phyloP scores from a whole-genome alignment of 75 land plant genomes.

The Pseudotsuga menziesii region DNA sequence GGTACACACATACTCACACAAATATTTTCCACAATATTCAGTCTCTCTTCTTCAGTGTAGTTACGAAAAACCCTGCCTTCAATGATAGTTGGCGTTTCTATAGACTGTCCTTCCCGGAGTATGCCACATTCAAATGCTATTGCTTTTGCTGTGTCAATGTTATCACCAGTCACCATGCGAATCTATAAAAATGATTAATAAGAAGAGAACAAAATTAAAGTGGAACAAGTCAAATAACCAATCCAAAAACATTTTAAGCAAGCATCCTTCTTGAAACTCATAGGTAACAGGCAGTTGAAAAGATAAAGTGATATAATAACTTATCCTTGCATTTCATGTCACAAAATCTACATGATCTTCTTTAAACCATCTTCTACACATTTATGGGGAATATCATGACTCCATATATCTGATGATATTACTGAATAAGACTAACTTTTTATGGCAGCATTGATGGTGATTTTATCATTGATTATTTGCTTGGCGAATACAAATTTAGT shows the following conservation, averaged over 20 bases:
- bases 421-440: too few species aligned
- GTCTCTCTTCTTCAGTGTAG: constrained; percentile 40
- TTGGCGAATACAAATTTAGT: too few species aligned
- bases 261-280: too few species aligned
- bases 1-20: constrained; percentile 23
- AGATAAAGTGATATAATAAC: too few species aligned
- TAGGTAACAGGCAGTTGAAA: too few species aligned
- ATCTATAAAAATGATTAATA: constrained; percentile 41
- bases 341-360: too few species aligned
- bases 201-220: neutral
- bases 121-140: constrained; percentile 95
- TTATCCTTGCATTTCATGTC: too few species aligned
- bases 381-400: too few species aligned
- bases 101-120: constrained; percentile 29
- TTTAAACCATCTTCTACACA: too few species aligned
- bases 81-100: constrained; percentile 37
- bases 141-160: constrained; percentile 88
- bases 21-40: constrained; percentile 38
- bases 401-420: too few species aligned
- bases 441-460: too few species aligned
- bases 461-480: too few species aligned
- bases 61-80: constrained; percentile 80
- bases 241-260: neutral
- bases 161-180: constrained; percentile 98
- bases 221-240: neutral